Conservation (phyloP, 129 eudicot species). For the Solidago caesia region DNA sequence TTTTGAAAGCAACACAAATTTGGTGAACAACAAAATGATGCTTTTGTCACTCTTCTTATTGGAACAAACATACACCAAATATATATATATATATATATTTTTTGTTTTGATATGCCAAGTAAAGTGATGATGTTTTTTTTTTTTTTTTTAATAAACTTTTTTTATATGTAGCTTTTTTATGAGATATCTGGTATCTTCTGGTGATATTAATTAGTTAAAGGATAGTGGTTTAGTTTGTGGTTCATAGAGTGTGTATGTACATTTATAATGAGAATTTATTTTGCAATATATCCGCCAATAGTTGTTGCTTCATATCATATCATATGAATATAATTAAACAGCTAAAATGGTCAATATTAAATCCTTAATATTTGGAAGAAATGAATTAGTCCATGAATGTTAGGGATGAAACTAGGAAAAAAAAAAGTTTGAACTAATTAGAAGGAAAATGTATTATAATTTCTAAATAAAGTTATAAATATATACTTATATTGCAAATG, state of each 20-base stretch:
- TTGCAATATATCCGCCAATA: too few species aligned
- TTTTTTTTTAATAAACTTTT: not conserved
- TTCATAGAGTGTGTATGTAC: not conserved
- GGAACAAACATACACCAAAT: constrained; percentile 26
- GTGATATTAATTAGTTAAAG: not conserved
- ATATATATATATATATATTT: constrained; percentile 19
- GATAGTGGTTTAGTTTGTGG: not conserved
- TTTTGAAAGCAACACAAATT: constrained; percentile 27
- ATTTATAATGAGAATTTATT: too few species aligned
- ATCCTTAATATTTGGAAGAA: too few species aligned
- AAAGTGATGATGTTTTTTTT: not conserved
- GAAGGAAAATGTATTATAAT: too few species aligned
- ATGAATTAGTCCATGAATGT: too few species aligned
- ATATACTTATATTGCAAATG: too few species aligned
- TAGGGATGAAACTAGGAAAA: too few species aligned
- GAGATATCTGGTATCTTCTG: not conserved
- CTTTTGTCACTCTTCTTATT: constrained; percentile 23
- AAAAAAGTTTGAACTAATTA: too few species aligned
- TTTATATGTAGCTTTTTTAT: not conserved
- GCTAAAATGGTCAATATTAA: too few species aligned
- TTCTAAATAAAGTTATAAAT: too few species aligned
- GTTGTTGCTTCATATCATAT: too few species aligned
- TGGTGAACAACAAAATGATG: constrained; percentile 38
- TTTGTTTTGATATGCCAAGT: not conserved
- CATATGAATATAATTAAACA: too few species aligned